A percentile compares a stretch with the other conserved stretches of the same genome.
Evolutionary conservation across 192 early-diverging fungal species (phyloP).

Genomic region (Haplosporangium gracile): DNA sequence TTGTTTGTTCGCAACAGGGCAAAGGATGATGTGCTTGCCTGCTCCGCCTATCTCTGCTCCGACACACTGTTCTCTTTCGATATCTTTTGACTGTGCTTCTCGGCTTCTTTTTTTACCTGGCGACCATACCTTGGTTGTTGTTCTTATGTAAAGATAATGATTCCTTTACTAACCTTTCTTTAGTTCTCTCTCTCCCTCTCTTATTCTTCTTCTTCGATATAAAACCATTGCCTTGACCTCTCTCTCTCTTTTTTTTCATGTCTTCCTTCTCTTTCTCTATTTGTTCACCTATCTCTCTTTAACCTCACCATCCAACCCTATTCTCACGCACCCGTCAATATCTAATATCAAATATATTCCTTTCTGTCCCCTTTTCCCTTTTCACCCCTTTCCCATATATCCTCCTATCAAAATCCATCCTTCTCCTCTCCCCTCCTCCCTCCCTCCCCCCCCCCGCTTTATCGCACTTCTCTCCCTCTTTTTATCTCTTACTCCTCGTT

Average conservation of each 20-base stretch:
- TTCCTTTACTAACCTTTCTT: not conserved
- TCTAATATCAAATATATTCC: not conserved
- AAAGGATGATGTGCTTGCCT: not conserved
- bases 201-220: not conserved
- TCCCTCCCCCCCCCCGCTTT: not conserved
- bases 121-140: no score
- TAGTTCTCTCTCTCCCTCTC: no score
- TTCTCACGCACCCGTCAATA: not conserved
- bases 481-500: not conserved
- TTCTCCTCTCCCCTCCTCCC: not conserved
- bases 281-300: not conserved
- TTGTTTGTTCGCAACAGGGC: not conserved
- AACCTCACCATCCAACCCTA: not conserved
- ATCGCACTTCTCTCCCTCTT: slow-evolving; percentile 2
- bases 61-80: not conserved
- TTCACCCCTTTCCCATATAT: not conserved
- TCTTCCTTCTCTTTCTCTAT: not conserved
- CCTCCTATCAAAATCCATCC: not conserved
- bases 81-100: not conserved
- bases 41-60: not conserved
- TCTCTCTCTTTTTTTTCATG: not conserved
- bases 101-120: not conserved
- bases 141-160: slow-evolving; percentile 7
- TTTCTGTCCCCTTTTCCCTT: not conserved
- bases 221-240: not conserved